These are phyloP conservation scores for Podila verticillata DNA, from an alignment of 192 early-diverging fungal genomes.

Conservation along the genomic window DNA sequence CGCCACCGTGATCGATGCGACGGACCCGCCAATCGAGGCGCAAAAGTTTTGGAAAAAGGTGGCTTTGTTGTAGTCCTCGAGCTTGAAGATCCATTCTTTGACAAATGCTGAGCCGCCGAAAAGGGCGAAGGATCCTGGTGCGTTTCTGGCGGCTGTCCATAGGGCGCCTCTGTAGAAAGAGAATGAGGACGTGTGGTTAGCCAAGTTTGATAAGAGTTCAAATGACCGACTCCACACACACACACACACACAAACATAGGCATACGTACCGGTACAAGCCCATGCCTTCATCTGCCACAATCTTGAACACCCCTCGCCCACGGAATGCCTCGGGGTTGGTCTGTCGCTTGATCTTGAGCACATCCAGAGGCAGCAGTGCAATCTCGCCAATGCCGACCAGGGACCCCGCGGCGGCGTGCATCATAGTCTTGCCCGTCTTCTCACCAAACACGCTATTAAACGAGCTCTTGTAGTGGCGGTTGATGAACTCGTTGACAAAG, in stretches of 20 bases:
- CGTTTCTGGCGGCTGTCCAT: conserved; percentile 97
- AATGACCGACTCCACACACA: neutral
- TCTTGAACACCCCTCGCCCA: conserved; percentile 78
- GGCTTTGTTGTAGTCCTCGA: conserved; percentile 91
- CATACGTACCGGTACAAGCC: conserved; percentile 79
- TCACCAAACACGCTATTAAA: conserved; percentile 92
- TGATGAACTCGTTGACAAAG: conserved; percentile 90
- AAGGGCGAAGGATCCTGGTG: conserved; percentile 97
- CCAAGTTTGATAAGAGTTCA: neutral
- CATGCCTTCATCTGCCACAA: conserved; percentile 88
- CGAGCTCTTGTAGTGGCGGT: conserved; percentile 74
- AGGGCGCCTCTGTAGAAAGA: conserved; percentile 73
- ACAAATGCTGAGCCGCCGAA: conserved; percentile 92
- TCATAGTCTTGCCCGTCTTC: conserved; percentile 90
- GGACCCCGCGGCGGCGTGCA: conserved; percentile 97
- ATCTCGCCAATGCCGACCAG: conserved; percentile 97
- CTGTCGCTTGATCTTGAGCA: conserved; percentile 97
- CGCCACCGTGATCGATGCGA: conserved; percentile 91
- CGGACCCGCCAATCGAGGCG: conserved; percentile 93
- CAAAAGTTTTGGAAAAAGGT: conserved; percentile 97
- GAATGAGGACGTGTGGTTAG: neutral
- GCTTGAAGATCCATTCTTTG: conserved; percentile 90
- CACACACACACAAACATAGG: neutral
- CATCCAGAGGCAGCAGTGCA: conserved; percentile 92
- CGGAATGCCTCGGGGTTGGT: conserved; percentile 86